These are phyloP conservation scores for Colletotrichum echinochloae DNA, from an alignment of 2,329 filamentous ascomycete species.

Conservation along the genomic window DNA sequence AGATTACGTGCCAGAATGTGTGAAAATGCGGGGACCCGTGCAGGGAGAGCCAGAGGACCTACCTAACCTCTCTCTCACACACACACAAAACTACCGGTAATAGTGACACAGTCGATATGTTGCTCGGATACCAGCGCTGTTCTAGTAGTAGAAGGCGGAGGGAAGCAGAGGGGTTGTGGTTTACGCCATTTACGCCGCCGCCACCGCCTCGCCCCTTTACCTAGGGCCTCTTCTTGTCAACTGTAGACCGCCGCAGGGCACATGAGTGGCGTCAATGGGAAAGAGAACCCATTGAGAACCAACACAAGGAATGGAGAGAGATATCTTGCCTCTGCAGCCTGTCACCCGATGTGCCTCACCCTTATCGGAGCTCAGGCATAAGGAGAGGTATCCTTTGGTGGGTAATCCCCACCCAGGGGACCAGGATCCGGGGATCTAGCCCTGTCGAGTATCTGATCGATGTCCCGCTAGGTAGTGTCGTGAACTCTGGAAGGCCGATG, in stretches of 20 bases:
- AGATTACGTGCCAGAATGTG: slow-evolving; percentile 29
- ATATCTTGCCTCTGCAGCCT: not conserved
- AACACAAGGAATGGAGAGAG: not conserved
- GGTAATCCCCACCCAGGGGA: not conserved
- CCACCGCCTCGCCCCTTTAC: not conserved
- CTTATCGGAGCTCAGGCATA: not conserved
- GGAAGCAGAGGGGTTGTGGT: slow-evolving; percentile 3
- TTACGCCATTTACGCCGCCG: slow-evolving; percentile 38
- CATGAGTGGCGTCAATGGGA: not conserved
- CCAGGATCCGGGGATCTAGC: slow-evolving; percentile 26
- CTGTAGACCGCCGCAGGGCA: not conserved
- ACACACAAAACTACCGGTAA: not conserved
- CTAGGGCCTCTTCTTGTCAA: not conserved
- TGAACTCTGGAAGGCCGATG: slow-evolving; percentile 15
- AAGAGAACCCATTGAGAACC: not conserved
- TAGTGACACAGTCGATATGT: not conserved
- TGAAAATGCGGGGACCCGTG: slow-evolving; percentile 29
- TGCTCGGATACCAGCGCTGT: not conserved
- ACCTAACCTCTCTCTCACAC: no score
- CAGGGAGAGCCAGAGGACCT: slow-evolving; percentile 26
- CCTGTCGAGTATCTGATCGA: not conserved
- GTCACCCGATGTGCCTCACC: not conserved
- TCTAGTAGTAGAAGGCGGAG: no score
- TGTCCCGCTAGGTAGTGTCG: not conserved
- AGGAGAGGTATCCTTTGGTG: slow-evolving; percentile 1